These are phyloP conservation scores for Backusella tuberculispora DNA, from an alignment of 192 early-diverging fungal genomes.

Conservation along the genomic window DNA sequence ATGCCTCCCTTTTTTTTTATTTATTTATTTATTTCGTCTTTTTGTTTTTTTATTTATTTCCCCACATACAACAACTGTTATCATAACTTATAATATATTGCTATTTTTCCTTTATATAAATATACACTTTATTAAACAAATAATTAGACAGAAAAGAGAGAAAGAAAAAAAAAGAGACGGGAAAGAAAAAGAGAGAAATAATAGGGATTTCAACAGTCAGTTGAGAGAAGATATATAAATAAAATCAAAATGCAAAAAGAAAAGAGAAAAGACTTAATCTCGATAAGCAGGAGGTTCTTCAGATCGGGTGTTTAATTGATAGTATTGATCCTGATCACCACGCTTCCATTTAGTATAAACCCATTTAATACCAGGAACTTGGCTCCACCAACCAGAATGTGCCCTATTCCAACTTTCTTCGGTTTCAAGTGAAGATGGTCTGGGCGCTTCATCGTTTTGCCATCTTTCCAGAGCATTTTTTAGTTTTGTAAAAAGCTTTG, in stretches of 20 bases:
- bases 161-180: background rate
- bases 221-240: background rate
- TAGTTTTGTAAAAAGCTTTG: conserved; percentile 18
- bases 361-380: conserved; percentile 27
- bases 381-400: conserved; percentile 21
- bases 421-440: background rate
- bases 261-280: background rate
- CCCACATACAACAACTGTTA: no score
- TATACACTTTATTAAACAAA: no score
- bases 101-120: no score
- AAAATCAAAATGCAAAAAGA: conserved; percentile 6
- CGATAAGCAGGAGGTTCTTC: conserved; percentile 31
- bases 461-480: conserved; percentile 31
- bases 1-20: background rate
- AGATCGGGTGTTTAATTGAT: conserved; percentile 14
- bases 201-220: background rate
- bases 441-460: conserved; percentile 23
- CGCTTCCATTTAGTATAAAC: conserved; percentile 20
- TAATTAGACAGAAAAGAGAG: no score
- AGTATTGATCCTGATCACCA: conserved; percentile 15
- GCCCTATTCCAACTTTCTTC: conserved; percentile 21
- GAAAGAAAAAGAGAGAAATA: background rate
- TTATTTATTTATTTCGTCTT: background rate
- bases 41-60: background rate
- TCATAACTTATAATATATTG: no score